Conservation (phyloP, 441 rosid species). For the Erodium chrysanthum region DNA sequence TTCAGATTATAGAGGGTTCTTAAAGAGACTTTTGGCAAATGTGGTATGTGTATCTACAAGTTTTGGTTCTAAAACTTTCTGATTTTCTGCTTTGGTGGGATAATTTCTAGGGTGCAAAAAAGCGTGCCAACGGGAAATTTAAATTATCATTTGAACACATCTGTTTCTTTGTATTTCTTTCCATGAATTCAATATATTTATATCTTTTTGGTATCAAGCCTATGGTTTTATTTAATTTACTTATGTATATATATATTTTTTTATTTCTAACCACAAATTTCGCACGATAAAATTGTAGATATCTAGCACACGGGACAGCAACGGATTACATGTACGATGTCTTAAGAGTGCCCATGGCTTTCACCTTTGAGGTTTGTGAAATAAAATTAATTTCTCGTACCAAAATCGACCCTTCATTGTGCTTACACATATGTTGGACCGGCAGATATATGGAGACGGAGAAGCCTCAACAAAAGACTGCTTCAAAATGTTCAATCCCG, state of each 20-base stretch:
- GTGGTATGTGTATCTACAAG: not conserved
- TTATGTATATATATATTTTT: not conserved
- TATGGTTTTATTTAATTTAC: not conserved
- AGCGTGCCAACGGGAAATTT: not conserved
- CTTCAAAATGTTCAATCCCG: constrained; percentile 93
- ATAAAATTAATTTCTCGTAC: constrained; percentile 10
- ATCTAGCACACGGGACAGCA: constrained; percentile 95
- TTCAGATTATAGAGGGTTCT: not conserved
- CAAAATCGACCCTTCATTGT: constrained; percentile 11
- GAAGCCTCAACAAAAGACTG: constrained; percentile 63
- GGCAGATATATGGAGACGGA: constrained; percentile 76
- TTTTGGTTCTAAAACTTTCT: not conserved
- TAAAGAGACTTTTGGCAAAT: not conserved
- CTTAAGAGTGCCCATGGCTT: constrained; percentile 83
- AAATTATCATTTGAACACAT: not conserved
- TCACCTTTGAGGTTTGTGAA: constrained; percentile 86
- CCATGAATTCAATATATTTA: not conserved
- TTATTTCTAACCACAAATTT: not conserved
- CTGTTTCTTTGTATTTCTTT: not conserved
- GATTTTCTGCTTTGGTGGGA: not conserved
- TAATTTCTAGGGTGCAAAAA: not conserved
- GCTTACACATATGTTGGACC: constrained; percentile 6
- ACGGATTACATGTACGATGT: constrained; percentile 91
- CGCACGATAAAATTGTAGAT: constrained; percentile 36
- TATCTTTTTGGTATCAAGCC: not conserved